A percentile compares a stretch with the other conserved stretches of the same genome.
Conservation (phyloP, 1,139 yeast species). For the Yamadazyma triangularis region DNA sequence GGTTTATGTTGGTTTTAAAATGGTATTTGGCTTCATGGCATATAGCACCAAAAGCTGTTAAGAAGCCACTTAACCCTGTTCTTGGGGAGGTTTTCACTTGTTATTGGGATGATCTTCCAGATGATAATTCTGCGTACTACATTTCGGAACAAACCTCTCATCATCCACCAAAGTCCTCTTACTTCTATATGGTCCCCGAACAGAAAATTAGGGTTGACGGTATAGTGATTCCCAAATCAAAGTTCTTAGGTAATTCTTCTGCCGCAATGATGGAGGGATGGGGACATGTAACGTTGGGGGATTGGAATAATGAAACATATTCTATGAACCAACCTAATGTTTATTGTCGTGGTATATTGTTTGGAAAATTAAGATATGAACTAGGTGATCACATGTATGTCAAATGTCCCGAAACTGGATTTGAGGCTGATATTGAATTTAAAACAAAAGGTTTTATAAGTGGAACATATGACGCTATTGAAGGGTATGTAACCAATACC, state of each 20-base stretch:
- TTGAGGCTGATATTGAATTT: constrained; percentile 82
- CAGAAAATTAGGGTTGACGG: constrained; percentile 85
- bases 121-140: constrained; percentile 66
- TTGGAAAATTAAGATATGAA: constrained; percentile 86
- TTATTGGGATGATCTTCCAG: constrained; percentile 84
- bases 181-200: constrained; percentile 83
- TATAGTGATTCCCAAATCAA: constrained; percentile 77
- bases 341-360: constrained; percentile 89
- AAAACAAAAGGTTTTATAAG: constrained; percentile 92
- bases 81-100: constrained; percentile 87
- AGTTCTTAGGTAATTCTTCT: constrained; percentile 89
- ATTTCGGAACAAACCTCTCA: constrained; percentile 93
- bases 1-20: constrained; percentile 70
- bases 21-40: constrained; percentile 98
- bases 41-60: constrained; percentile 96
- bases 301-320: constrained; percentile 66
- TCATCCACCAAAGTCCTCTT: constrained; percentile 97
- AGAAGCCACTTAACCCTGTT: constrained; percentile 93
- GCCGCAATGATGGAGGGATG: constrained; percentile 97
- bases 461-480: constrained; percentile 88
- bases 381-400: constrained; percentile 86
- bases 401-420: constrained; percentile 56
- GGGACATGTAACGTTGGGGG: constrained; percentile 67
- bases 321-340: constrained; percentile 89
- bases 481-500: constrained; percentile 60